Base-by-base conservation (phyloP, 2,329 filamentous ascomycete genomes). In the Claviceps lovelessii region DNA sequence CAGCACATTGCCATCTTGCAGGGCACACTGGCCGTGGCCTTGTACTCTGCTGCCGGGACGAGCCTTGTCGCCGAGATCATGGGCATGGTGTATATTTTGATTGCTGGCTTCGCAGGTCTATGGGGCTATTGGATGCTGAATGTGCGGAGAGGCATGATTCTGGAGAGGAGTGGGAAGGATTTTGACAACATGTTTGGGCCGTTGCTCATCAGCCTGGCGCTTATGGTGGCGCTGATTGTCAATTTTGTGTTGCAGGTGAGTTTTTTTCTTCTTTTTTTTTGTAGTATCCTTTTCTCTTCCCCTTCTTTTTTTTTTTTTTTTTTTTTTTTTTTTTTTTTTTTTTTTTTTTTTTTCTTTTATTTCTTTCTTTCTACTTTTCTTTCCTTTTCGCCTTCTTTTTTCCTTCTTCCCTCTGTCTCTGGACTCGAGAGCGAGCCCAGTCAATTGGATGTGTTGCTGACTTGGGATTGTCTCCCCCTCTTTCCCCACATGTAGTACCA, bases 1-100 rank as follows among this genome's bases (percentile, higher is more conserved):
- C 88, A 97, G 74, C 90, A 97, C 68, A 90, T 98, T 64, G 85
- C 83, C 58, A 82, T 98, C 51, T 77, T 98, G 15, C 82, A 98
- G 29, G 90, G 90, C 42, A 84, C 85, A 28, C 72, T 98, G 35
- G 88, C 88, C 0, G 74, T 98, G 13, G 88, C 85, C 28, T 73
- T 98, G 33, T 96, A 91, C 72, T 91, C 95, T 62, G 89, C 91
- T 0, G 90, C 90, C 0, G 87, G 88, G 7, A 74, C 84, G 61
- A 88, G 94, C 68, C 74, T 75, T n/a, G 69, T 95, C 37, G 90
- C 89, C 0, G 79, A 87, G 61, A 73, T 75, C 42, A 81, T 97
- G 64, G 90, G 90, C n/a, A 75, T 93, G 23, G 81, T 86, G 10
- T 97, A 95, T 66, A 86, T 91, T 3, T 66, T 74, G 55, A 86